Conservation (phyloP, 768 basidiomycete genomes). For the Kwoniella sp. region DNA sequence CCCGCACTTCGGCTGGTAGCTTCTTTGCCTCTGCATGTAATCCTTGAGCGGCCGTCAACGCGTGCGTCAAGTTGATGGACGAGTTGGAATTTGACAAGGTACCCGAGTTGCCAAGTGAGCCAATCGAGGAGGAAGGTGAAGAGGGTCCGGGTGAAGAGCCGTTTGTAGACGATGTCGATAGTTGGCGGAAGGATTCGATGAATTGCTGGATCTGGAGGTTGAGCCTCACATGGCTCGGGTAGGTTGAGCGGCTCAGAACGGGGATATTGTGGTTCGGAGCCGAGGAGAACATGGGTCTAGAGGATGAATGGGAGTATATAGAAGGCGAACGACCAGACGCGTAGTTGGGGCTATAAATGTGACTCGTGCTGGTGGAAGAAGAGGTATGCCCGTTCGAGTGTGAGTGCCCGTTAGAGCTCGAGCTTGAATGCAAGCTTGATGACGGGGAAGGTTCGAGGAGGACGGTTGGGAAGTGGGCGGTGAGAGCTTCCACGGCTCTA, state of each 20-base stretch:
- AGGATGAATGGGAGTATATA: not conserved
- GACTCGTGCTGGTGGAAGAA: constrained; percentile 4
- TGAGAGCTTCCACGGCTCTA: constrained; percentile 68
- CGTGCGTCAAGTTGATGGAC: constrained; percentile 36
- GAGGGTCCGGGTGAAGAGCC: constrained; percentile 57
- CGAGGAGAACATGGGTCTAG: not conserved
- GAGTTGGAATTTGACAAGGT: not conserved
- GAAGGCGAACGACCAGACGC: not conserved
- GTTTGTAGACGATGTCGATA: constrained; percentile 66
- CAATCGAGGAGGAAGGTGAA: constrained; percentile 71
- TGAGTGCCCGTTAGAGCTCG: constrained; percentile 1
- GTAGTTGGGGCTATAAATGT: not conserved
- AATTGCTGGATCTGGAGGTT: constrained; percentile 87
- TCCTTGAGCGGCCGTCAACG: constrained; percentile 61
- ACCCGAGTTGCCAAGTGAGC: constrained; percentile 21
- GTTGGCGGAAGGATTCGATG: constrained; percentile 70
- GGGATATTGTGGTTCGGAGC: constrained; percentile 26
- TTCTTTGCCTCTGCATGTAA: constrained; percentile 67
- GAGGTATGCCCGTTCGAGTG: constrained; percentile 12
- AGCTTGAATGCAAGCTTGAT: not conserved
- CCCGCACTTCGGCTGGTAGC: constrained; percentile 66
- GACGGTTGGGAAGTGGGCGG: constrained; percentile 75
- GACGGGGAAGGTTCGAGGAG: constrained; percentile 55
- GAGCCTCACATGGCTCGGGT: constrained; percentile 74
- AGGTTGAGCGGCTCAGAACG: constrained; percentile 59